Evolutionary conservation across 2,329 filamentous ascomycete genomes (phyloP), one percentile per base, ranked within the genome.

Genomic region (Trichoderma afroharzianum): DNA sequence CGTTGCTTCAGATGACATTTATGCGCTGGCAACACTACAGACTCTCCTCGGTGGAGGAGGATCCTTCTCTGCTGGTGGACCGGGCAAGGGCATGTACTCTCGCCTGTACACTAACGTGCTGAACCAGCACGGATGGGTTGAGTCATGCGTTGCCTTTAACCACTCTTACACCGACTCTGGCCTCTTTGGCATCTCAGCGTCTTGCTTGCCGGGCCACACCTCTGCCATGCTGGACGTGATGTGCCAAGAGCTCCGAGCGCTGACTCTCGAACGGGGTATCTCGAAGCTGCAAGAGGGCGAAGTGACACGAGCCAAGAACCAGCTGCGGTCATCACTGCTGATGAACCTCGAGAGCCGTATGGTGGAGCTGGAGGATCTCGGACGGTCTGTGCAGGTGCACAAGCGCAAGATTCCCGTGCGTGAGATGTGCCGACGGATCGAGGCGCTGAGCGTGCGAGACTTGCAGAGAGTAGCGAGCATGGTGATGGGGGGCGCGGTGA

Each of bases 51-150:
- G 96, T 71, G 96, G 96, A 62, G 96, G 96, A 63, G 96, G 96
- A 28, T 98, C 95, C 70, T 99, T 99, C 85, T 97, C 93, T 18
- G 96, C 96, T 68, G 96, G 96, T 77, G 96, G 96, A 0, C 96
- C 96, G 5, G 96, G 96, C 68, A 99, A 99, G 85, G 96, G 96
- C 81, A 99, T 99, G 96, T 98, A 98, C 86, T 97, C 93, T 47
- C 92, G 96, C 14, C 89, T 99, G 9, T 99, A 98, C 86, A 98
- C 95, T 74, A 97, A 98, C 80, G 95, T 98, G 0, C 88, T 99
- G 66, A 99, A 99, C 85, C 95, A 98, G 83, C 91, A 97, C 83
- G 94, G 93, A 76, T 99, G 95, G 95, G 94, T 99, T 30, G 96
- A 99, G 83, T 95, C 91, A 73, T 98, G 96, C 83, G 88, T 97